These are phyloP conservation scores for Cicer bijugum DNA, from an alignment of 306 rosid genomes.

Conservation along the genomic window DNA sequence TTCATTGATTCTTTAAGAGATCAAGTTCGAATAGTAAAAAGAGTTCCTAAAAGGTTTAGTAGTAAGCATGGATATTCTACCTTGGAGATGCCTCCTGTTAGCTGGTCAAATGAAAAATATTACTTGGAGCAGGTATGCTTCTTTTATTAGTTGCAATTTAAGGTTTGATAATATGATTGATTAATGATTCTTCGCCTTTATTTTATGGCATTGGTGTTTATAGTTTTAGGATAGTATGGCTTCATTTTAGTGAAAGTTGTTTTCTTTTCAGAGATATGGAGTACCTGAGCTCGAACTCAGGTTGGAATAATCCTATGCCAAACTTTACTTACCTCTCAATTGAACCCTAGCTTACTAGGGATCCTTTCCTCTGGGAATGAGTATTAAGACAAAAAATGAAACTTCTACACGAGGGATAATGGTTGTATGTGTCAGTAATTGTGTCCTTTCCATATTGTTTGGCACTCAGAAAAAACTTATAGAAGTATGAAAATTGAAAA, in stretches of 20 bases:
- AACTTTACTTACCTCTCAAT: too few species aligned
- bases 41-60: conserved; percentile 78
- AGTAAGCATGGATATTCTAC: conserved; percentile 63
- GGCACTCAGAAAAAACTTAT: neutral
- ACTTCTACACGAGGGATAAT: neutral
- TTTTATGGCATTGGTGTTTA: conserved; percentile 9
- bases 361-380: too few species aligned
- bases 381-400: too few species aligned
- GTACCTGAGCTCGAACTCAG: too few species aligned
- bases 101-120: conserved; percentile 93
- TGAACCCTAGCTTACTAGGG: too few species aligned
- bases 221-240: neutral
- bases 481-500: neutral
- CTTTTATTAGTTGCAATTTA: conserved; percentile 20
- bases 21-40: conserved; percentile 86
- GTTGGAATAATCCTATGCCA: too few species aligned
- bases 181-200: conserved; percentile 24
- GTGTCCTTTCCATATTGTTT: neutral
- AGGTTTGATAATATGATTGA: conserved; percentile 37
- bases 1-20: conserved; percentile 87
- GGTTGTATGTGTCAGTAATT: conserved; percentile 1
- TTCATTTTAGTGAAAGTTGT: neutral
- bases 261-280: too few species aligned
- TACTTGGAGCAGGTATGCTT: conserved; percentile 82
- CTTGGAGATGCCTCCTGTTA: conserved; percentile 88